Percentiles rank a stretch among this genome's conserved stretches.
Evolutionary conservation across 495 filamentous ascomycete species (phyloP).

Genomic region (Penicillium goetzii): DNA sequence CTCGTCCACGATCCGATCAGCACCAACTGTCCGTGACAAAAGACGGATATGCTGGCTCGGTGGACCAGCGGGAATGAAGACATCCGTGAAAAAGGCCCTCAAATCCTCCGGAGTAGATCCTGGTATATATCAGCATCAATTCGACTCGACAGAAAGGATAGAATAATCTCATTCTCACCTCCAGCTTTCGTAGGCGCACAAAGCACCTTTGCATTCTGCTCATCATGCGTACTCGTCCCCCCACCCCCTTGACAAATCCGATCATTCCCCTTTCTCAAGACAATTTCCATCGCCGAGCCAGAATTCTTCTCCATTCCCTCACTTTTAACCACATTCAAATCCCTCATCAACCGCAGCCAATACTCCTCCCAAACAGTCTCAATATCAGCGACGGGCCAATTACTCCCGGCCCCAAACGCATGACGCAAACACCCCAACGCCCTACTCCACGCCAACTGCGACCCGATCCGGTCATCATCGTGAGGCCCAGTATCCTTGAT

Average conservation of each 20-base stretch:
- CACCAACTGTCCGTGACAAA: constrained; percentile 67
- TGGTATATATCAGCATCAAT: constrained; percentile 7
- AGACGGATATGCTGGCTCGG: constrained; percentile 66
- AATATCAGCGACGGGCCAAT: constrained; percentile 55
- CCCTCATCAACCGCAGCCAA: constrained; percentile 29
- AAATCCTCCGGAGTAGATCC: constrained; percentile 42
- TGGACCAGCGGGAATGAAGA: constrained; percentile 73
- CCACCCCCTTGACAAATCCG: constrained; percentile 16
- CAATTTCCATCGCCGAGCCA: constrained; percentile 18
- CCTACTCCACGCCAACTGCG: constrained; percentile 59
- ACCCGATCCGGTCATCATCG: constrained; percentile 43
- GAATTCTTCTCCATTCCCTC: constrained; percentile 3
- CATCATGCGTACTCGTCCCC: constrained; percentile 12
- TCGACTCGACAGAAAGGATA: neutral
- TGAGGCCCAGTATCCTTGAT: constrained; percentile 9
- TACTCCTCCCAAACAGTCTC: constrained; percentile 65
- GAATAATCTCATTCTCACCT: constrained; percentile 36
- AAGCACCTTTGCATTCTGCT: constrained; percentile 24
- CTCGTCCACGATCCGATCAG: constrained; percentile 63
- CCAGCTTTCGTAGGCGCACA: constrained; percentile 45
- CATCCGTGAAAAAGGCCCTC: constrained; percentile 66
- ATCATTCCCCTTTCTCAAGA: constrained; percentile 13
- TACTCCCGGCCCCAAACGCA: constrained; percentile 55
- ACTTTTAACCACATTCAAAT: constrained; percentile 14
- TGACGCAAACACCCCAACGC: constrained; percentile 51